These are phyloP conservation scores for Neckera pumila DNA, from an alignment of 225 moss, liverwort and hornwort genomes.

Conservation along the genomic window DNA sequence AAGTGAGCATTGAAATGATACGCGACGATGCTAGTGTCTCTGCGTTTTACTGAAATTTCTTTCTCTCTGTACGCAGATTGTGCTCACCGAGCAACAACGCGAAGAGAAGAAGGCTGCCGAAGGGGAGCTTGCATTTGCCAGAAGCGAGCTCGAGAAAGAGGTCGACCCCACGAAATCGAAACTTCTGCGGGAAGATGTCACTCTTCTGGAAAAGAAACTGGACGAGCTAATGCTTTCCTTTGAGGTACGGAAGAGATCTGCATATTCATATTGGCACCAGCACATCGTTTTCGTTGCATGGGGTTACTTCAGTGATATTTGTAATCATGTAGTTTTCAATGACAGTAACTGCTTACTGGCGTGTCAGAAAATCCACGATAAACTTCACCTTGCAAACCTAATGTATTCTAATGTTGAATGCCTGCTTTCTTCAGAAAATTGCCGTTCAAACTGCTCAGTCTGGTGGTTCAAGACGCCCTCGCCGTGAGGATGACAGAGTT, in stretches of 20 bases:
- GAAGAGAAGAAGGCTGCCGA: constrained; percentile 96
- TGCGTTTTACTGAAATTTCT: neutral
- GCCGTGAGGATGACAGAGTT: constrained; percentile 72
- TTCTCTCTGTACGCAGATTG: constrained; percentile 35
- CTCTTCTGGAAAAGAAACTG: constrained; percentile 57
- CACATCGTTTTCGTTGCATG: neutral
- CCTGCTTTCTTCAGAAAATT: constrained; percentile 41
- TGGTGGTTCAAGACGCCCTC: constrained; percentile 75
- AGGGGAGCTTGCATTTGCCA: constrained; percentile 84
- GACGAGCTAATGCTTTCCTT: constrained; percentile 74
- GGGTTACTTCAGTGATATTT: neutral
- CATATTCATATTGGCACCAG: too few relatives aligned
- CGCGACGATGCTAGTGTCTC: too few relatives aligned
- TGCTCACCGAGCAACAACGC: constrained; percentile 78
- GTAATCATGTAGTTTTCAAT: neutral
- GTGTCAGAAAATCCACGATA: too few relatives aligned
- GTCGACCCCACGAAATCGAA: constrained; percentile 82
- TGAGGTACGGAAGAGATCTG: constrained; percentile 34
- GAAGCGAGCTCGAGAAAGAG: constrained; percentile 89
- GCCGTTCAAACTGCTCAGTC: constrained; percentile 93
- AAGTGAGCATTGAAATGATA: neutral
- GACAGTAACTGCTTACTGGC: neutral
- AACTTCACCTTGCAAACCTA: neutral
- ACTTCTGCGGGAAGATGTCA: constrained; percentile 68
- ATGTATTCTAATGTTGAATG: neutral